Evolutionary conservation across 1,284 basidiomycete genomes (phyloP).

Genomic region (Cryptococcus floricola): DNA sequence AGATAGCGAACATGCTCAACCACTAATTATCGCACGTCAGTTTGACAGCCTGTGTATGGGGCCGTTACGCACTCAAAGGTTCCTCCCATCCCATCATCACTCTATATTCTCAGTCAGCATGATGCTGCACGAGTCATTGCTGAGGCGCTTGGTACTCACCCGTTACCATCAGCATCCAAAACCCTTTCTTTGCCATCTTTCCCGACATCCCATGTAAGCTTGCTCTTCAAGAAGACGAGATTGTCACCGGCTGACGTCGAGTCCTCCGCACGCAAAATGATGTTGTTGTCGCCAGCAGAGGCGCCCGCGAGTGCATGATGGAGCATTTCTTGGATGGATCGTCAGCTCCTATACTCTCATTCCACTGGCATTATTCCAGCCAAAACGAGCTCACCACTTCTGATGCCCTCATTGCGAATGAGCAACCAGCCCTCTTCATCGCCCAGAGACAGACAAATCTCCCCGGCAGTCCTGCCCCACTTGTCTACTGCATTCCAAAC

Average conservation of each 20-base stretch:
- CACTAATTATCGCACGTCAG: constrained; percentile 47
- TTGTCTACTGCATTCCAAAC: constrained; percentile 88
- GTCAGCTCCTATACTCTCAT: neutral
- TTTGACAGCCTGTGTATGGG: neutral
- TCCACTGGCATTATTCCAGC: neutral
- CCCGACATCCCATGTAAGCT: constrained; percentile 68
- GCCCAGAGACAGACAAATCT: constrained; percentile 81
- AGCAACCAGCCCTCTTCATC: constrained; percentile 66
- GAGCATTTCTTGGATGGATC: constrained; percentile 48
- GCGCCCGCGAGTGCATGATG: constrained; percentile 37
- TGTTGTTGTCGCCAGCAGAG: constrained; percentile 21
- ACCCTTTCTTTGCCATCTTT: constrained; percentile 66
- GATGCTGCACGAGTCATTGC: neutral
- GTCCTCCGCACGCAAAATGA: constrained; percentile 53
- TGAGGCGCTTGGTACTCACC: constrained; percentile 52
- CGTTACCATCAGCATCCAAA: constrained; percentile 59
- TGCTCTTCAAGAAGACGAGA: constrained; percentile 67
- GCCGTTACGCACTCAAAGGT: constrained; percentile 60
- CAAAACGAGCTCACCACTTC: constrained; percentile 60
- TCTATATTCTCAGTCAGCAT: constrained; percentile 15
- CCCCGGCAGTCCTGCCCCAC: constrained; percentile 74
- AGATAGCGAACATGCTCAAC: constrained; percentile 53
- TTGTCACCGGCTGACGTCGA: constrained; percentile 69
- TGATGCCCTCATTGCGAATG: constrained; percentile 80
- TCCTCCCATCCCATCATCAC: constrained; percentile 98